Percentiles rank a stretch among this genome's conserved stretches.
Conservation (phyloP, 2,329 filamentous ascomycete species). For the Xylaria sp. region DNA sequence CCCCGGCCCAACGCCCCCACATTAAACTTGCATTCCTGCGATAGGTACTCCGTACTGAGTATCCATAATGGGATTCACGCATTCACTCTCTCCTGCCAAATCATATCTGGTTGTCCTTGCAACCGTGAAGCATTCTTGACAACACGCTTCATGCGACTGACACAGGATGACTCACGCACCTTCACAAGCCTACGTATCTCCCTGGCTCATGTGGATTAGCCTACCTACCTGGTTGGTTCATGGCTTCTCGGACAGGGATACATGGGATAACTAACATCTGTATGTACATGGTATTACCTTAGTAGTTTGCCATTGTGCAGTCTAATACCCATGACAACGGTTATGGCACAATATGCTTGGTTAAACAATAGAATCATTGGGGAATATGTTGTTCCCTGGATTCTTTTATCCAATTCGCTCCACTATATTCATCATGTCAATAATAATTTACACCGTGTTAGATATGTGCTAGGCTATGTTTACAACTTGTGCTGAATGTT, state of each 20-base stretch:
- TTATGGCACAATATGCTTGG: background rate
- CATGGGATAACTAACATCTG: constrained; percentile 9
- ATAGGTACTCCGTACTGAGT: constrained; percentile 2
- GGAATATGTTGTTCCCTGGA: background rate
- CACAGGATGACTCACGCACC: constrained; percentile 49
- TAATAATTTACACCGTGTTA: constrained; percentile 28
- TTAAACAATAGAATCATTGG: background rate
- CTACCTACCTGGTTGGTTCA: background rate
- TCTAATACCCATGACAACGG: too few species aligned
- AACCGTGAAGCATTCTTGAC: constrained; percentile 43
- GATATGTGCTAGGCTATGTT: constrained; percentile 26
- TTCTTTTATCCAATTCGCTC: background rate
- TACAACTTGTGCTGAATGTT: constrained; percentile 64
- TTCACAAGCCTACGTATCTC: background rate
- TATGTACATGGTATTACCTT: background rate
- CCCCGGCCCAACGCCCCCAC: background rate
- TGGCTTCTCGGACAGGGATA: constrained; percentile 7
- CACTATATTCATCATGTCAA: constrained; percentile 18
- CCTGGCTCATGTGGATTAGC: constrained; percentile 38
- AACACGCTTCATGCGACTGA: constrained; percentile 45
- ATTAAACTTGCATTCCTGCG: constrained; percentile 10
- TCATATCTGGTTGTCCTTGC: constrained; percentile 38
- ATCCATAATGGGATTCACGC: constrained; percentile 10
- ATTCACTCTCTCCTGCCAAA: constrained; percentile 33
- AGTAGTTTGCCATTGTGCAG: too few species aligned